Base-by-base conservation (phyloP, 1,284 basidiomycete species). In the Boletellus sp. region DNA sequence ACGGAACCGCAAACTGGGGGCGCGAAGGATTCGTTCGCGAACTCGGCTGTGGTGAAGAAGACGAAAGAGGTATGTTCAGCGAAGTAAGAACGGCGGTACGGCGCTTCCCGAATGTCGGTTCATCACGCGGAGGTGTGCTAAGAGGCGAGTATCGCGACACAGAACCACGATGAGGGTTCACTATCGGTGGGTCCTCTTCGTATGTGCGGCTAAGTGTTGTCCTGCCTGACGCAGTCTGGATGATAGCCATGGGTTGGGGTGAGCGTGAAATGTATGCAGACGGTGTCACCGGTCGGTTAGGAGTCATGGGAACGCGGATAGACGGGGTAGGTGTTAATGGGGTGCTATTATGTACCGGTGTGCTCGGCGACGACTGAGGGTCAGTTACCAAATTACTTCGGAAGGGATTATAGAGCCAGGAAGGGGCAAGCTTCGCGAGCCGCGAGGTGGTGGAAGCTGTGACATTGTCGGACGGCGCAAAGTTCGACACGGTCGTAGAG, bases 351-450 rank as follows among this genome's bases (percentile, higher is more conserved):
- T 69, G 73, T 4, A 79, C 68, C 17, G 74, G 66, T 2, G 33
- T 32, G 25, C n/a, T 48, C 1, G 41, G 50, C 1, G 78, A 76
- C 6, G 77, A 77, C 53, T 84, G 79, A 2, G 82, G 73, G 56
- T 85, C 80, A 48, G 74, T 78, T 13, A 75, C 36, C 48, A 43
- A 73, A 0, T 69, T 77, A 49, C 76, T 79, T 30, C 83, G 72
- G 63, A 90, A 89, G 3, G 82, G 77, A 54, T 80, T 86, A 60
- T 88, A 82, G 8, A 90, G 64, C 87, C 87, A 91, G 8, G 80
- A 74, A 0, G 85, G 77, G 2, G 84, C 71, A 27, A 87, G 72
- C 55, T 80, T 86, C 2, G 84, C 79, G 7, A 67, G 60, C 20
- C 73, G 72, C 13, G 71, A 59, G 14, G 64, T 52, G 23, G 60